Base-by-base conservation (phyloP, 768 basidiomycete genomes). In the Termitomyces sp. region DNA sequence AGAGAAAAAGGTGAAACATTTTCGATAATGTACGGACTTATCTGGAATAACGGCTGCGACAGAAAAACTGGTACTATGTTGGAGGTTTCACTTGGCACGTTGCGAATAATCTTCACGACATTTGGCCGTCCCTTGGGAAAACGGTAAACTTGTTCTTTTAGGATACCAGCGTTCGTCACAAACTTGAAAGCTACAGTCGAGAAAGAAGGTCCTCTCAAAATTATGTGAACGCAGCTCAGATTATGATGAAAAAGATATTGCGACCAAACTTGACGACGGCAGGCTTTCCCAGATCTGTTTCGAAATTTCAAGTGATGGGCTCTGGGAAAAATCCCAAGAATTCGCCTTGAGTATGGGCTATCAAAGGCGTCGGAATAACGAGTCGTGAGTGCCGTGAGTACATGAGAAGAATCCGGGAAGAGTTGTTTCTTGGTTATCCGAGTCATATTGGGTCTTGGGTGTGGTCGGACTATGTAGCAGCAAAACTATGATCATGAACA, bases 11-110 rank as follows among this genome's bases (percentile, higher is more conserved):
- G 85, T 81, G 57, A 48, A 72, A 61, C 32, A 40, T 57, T 37
- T n/a, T 36, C 12, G 2, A 59, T 29, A 36, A 17, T 4, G 10
- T 46, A n/a, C 20, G 51, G 42, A 42, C 15, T 54, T 40, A 43
- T 47, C 52, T 60, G 43, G 53, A 43, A 59, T 60, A 45, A 61
- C 43, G 34, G 11, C n/a, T 40, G n/a, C 37, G 15, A 54, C 56
- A 83, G 81, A 73, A 74, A 43, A 70, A 60, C 1, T 84, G 83
- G 84, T 81, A 69, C 62, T 85, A 83, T 60, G 73, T 85, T 31
- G 83, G 83, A 14, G 78, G 76, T n/a, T 73, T 79, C 50, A 65
- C 70, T n/a, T 85, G 82, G 81, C 68, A 67, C 0, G 60, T 76
- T 15, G 67, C 66, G 5, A 61, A 75, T 8, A 58, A 71, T 11